Evolutionary conservation across 495 filamentous ascomycete species (phyloP), one percentile per base, ranked within the genome.

Genomic region (Parathielavia hyrcaniae): DNA sequence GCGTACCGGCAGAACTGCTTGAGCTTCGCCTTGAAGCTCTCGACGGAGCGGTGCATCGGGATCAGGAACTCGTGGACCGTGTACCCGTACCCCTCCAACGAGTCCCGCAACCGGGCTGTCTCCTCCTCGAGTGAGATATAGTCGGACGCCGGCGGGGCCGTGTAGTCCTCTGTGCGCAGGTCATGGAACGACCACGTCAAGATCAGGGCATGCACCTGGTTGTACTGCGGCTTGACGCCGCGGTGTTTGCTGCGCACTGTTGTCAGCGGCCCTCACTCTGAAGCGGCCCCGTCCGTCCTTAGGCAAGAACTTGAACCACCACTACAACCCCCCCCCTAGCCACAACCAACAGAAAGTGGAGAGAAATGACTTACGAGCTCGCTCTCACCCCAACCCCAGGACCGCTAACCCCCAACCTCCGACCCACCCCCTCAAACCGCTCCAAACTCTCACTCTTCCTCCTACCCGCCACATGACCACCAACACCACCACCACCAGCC

Each of bases 171-270:
- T 23, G 57, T 39, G 9, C 65, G 56, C 3, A 71, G 53, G 39
- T 71, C 69, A 46, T 71, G 69, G 53, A 69, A 71, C 10, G 44
- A 40, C 69, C 69, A 71, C 3, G 69, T 71, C 12, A 71, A 45
- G 48, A 71, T 68, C 8, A 71, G 61, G 19, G 58, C 65, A 49
- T 66, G 62, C 11, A 70, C 68, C 35, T 67, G 50, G 19, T 41
- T 58, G 59, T 70, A 70, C 30, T 64, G 60, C 7, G 50, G 45
- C n/a, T 26, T 57, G 45, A 19, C 13, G 16, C 55, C 39, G 17
- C 55, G 47, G 36, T 39, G 53, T 55, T 50, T 60, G 50, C 45
- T 64, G 39, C n/a, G n/a, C n/a, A n/a, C 14, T 54, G 53, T 51
- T 50, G 50, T 53, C 14, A 30, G 26, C 26, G n/a, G n/a, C n/a